Evolutionary conservation across 139 green algal genomes (phyloP).

Genomic region (Coelastrella sp.): DNA sequence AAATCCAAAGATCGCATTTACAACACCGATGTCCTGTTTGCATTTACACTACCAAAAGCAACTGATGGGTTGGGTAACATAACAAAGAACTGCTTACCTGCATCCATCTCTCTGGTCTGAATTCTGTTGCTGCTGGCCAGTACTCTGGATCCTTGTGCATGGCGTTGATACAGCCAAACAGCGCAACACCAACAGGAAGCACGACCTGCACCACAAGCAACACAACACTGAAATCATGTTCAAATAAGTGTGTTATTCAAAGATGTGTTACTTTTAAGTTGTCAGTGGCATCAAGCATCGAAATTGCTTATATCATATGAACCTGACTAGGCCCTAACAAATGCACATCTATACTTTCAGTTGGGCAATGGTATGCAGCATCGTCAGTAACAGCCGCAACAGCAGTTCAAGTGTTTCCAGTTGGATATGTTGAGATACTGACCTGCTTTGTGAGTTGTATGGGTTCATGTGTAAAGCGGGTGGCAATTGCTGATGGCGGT

Average conservation of each 20-base stretch:
- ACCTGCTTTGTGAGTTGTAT: slow-evolving; percentile 23
- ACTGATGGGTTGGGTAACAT: too few relatives aligned
- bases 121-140: slow-evolving; percentile 10
- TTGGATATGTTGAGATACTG: neutral
- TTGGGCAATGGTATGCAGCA: neutral
- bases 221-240: neutral
- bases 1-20: neutral
- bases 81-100: too few relatives aligned
- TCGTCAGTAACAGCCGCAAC: neutral
- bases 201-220: slow-evolving; percentile 4
- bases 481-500: slow-evolving; percentile 51
- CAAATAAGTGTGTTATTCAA: neutral
- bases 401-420: neutral
- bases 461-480: neutral
- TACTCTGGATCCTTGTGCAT: neutral
- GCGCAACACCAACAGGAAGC: neutral
- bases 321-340: too few relatives aligned
- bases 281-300: too few relatives aligned
- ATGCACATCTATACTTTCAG: too few relatives aligned
- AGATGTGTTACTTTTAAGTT: too few relatives aligned
- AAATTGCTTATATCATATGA: too few relatives aligned
- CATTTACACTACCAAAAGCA: neutral
- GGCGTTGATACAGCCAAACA: slow-evolving; percentile 17
- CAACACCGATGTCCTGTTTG: neutral
- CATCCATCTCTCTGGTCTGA: slow-evolving; percentile 1